Conservation (phyloP, 2,329 filamentous ascomycete species). For the Cercospora sp. region DNA sequence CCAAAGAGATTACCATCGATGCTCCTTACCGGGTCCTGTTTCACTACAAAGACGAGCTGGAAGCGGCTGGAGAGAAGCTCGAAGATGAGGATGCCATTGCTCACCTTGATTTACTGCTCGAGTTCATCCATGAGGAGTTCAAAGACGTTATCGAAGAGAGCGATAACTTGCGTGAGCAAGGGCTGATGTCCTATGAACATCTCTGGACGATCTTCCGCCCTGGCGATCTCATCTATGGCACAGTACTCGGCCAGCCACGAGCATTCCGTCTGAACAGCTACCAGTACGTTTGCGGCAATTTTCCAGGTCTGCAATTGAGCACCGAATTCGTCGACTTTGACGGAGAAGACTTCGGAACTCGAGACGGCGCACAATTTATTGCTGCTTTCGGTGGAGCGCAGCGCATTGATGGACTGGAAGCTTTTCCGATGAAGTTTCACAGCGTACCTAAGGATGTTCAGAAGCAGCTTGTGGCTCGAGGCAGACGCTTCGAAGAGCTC, state of each 20-base stretch:
- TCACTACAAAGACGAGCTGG: constrained; percentile 36
- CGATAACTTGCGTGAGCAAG: constrained; percentile 33
- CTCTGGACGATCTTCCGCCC: constrained; percentile 51
- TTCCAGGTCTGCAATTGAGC: constrained; percentile 33
- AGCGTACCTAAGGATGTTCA: constrained; percentile 21
- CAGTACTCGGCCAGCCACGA: constrained; percentile 36
- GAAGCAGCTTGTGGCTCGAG: constrained; percentile 30
- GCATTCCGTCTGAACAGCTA: constrained; percentile 36
- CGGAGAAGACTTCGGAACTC: constrained; percentile 35
- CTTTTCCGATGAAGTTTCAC: constrained; percentile 31
- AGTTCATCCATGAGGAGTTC: constrained; percentile 34
- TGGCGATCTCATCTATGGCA: constrained; percentile 32
- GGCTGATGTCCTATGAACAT: constrained; percentile 41
- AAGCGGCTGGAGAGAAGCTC: constrained; percentile 25
- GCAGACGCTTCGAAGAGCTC: constrained; percentile 30
- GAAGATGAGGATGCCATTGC: constrained; percentile 35
- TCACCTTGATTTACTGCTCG: constrained; percentile 39
- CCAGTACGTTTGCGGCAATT: constrained; percentile 31
- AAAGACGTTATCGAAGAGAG: constrained; percentile 37
- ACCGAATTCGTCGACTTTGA: constrained; percentile 41
- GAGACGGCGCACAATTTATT: constrained; percentile 19
- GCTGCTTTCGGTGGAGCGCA: constrained; percentile 29
- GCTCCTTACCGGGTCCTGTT: constrained; percentile 35
- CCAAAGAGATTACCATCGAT: constrained; percentile 35
- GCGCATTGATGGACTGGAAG: constrained; percentile 31